Conservation (phyloP, 768 basidiomycete genomes). For the Pulveroboletus sp. region DNA sequence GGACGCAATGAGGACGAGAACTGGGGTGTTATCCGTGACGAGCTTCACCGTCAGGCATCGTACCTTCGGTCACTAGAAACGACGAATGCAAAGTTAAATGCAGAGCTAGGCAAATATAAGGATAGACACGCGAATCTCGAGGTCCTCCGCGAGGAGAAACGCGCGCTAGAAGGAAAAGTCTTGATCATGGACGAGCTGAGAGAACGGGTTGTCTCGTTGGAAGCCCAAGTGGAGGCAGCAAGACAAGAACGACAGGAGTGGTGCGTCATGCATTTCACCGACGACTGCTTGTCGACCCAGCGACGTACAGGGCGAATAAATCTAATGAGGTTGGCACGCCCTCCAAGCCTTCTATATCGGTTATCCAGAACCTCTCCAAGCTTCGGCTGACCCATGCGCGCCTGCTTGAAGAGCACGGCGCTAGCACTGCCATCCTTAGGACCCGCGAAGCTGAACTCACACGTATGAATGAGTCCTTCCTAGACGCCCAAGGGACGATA, state of each 20-base stretch:
- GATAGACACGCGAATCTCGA: constrained; percentile 59
- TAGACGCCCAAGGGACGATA: constrained; percentile 33
- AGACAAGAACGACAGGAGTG: constrained; percentile 54
- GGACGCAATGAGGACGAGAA: constrained; percentile 44
- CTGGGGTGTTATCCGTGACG: constrained; percentile 61
- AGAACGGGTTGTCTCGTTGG: constrained; percentile 50
- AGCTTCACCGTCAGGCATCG: constrained; percentile 59
- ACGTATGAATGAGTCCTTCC: constrained; percentile 34
- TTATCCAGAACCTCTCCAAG: constrained; percentile 53
- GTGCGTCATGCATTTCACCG: constrained; percentile 29
- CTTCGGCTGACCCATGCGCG: constrained; percentile 60
- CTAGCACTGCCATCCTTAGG: constrained; percentile 47
- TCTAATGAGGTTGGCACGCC: constrained; percentile 33
- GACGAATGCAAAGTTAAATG: constrained; percentile 49
- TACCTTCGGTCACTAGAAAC: constrained; percentile 59
- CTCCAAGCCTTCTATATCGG: constrained; percentile 46
- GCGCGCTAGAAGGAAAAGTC: constrained; percentile 52
- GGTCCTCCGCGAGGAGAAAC: constrained; percentile 71
- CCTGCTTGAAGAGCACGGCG: constrained; percentile 64
- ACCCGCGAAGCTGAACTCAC: constrained; percentile 50
- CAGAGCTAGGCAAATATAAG: constrained; percentile 50
- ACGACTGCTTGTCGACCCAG: constrained; percentile 1
- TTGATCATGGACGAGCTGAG: constrained; percentile 48
- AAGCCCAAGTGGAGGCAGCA: constrained; percentile 62
- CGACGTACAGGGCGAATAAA: constrained; percentile 34